Evolutionary conservation across 208 protist species (phyloP), one percentile per base, ranked within the genome.

Genomic region (Crithidia sp.): DNA sequence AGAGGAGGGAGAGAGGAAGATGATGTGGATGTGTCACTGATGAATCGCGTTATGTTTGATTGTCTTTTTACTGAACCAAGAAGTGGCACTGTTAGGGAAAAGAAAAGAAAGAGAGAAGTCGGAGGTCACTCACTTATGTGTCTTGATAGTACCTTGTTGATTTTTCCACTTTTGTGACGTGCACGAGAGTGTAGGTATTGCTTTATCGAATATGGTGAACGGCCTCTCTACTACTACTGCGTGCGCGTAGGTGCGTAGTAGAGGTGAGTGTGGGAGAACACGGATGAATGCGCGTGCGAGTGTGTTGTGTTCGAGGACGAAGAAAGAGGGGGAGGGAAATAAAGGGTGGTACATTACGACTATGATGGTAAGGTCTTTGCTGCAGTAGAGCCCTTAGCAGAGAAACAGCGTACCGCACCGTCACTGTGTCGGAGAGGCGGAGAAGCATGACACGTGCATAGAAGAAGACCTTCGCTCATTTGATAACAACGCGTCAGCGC

Each of bases 71-170:
- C 28, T 28, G 28, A 28, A 28, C 28, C 28, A 28, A 28, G 28
- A 28, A 28, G 28, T 44, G 39, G 14, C 8, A 16, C 6, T 40
- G n/a, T 47, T 9, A 53, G 3, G 12, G 54, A 7, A 65, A 53
- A 65, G 60, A 71, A 71, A 49, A 43, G 62, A 60, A 10, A 47
- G n/a, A 16, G 36, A 62, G 41, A 49, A 68, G 14, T 17, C 9
- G 54, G 40, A 76, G 67, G 19, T 3, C 3, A 44, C 40, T 43
- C 41, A n/a, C 66, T 49, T 52, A 44, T 60, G 37, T 37, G 40
- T 64, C 28, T 28, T 28, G 28, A 28, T 28, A 28, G 28, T 28
- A 28, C 28, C 28, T 28, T 28, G 28, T 28, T 28, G 28, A 2
- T 28, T 28, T 28, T 28, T 28, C 28, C 28, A 28, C 28, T 28